Conservation (phyloP, 306 rosid genomes). For the Corylus heterophylla region DNA sequence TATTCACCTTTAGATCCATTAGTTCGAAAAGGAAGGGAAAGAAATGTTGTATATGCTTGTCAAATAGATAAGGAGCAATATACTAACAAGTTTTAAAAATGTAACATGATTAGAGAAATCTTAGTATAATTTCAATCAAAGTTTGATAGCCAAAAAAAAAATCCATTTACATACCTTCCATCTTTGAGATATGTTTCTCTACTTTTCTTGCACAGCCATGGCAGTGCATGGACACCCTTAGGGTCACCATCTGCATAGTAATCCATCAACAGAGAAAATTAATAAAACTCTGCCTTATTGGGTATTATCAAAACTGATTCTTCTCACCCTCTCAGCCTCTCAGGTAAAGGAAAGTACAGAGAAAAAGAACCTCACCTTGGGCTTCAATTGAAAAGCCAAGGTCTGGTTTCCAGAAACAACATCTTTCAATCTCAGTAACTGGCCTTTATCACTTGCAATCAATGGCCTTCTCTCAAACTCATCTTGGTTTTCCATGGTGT, state of each 20-base stretch:
- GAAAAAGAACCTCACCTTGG: constrained; percentile 50
- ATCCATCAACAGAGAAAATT: constrained; percentile 9
- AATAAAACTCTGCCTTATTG: not conserved
- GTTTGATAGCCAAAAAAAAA: constrained; percentile 2
- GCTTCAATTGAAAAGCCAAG: constrained; percentile 87
- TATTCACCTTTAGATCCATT: not conserved
- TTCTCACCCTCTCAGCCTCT: not conserved
- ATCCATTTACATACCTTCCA: constrained; percentile 55
- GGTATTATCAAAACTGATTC: not conserved
- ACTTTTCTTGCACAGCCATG: constrained; percentile 88
- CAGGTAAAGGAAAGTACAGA: constrained; percentile 2
- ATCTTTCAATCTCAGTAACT: constrained; percentile 65
- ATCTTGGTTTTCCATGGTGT: constrained; percentile 48
- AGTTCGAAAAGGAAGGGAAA: not conserved
- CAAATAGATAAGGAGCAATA: not conserved
- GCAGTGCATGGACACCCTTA: constrained; percentile 95
- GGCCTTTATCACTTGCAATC: constrained; percentile 41
- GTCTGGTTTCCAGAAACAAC: constrained; percentile 77
- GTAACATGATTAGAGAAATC: not conserved
- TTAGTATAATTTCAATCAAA: constrained; percentile 9
- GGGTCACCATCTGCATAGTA: constrained; percentile 62
- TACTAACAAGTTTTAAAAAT: not conserved
- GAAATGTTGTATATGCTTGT: not conserved
- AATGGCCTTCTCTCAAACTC: constrained; percentile 63
- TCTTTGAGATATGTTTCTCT: constrained; percentile 82